Base-by-base conservation (phyloP, 176 grass and related monocot species). In the Chloris gayana region DNA sequence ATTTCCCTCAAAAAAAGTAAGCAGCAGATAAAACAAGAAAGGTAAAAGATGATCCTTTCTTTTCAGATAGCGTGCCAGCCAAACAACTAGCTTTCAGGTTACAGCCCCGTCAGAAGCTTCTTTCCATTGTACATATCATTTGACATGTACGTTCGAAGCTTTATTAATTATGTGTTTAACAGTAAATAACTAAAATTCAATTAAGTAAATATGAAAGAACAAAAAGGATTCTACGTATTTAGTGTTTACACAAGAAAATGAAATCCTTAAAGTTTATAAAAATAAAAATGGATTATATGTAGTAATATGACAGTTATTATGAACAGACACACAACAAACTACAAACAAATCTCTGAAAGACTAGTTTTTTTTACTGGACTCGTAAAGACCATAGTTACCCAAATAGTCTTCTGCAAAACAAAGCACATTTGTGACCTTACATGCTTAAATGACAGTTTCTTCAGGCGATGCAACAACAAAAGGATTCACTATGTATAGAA, bases 401-500 rank as follows among this genome's bases (percentile, higher is more conserved):
- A 70, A 24, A 24, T 6, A 7, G 22, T 25, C 18, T 29, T 25
- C 18, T 29, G 26, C 39, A 70, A 29, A 46, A 27, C 41, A 47
- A 30, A 70, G 46, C 68, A 70, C 67, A 70, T 46, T 31, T 22
- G 5, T 22, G 31, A 54, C 11, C 63, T 9, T 80, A 69, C n/a
- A 41, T 31, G 56, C 17, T 25, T 54, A 14, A 3, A 14, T 79
- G 29, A 56, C 25, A 79, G 24, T 21, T 67, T 79, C 62, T 67
- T 79, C 46, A 68, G 64, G 32, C 51, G 54, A 79, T 67, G 22
- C 46, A 68, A 68, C 31, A n/a, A 38, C 49, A 67, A 67, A 24
- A 24, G 25, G 30, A 32, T 53, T 34, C 27, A 41, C 32, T 1
- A 18, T 17, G 0, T 70, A 25, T 44, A 41, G 17, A 42, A 34